phyloP scores from a whole-genome alignment of 2,329 filamentous ascomycete species.

The Thermomyces lanuginosus region DNA sequence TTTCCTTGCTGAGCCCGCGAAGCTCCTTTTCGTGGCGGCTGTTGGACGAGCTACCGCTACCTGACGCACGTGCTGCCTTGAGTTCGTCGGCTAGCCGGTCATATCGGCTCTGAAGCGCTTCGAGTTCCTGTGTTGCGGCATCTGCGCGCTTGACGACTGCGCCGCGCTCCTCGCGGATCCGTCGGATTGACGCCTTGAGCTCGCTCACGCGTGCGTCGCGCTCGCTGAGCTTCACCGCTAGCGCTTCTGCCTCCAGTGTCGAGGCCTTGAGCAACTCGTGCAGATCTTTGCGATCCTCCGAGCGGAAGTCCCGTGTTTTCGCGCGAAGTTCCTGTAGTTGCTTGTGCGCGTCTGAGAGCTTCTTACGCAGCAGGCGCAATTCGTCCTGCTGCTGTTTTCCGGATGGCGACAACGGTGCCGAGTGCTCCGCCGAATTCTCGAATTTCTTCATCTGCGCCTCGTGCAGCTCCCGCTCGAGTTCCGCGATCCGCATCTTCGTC shows the following conservation, averaged over 20 bases:
- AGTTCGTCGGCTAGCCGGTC: constrained; percentile 43
- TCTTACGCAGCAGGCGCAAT: constrained; percentile 41
- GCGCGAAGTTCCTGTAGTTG: constrained; percentile 39
- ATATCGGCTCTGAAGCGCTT: constrained; percentile 41
- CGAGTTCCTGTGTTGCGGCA: constrained; percentile 25
- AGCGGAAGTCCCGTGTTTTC: constrained; percentile 32
- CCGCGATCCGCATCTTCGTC: constrained; percentile 48
- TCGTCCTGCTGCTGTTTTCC: constrained; percentile 33
- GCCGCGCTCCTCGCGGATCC: constrained; percentile 34
- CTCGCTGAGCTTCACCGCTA: constrained; percentile 57
- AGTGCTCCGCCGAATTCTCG: constrained; percentile 33
- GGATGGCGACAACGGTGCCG: constrained; percentile 36
- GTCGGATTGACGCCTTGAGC: constrained; percentile 45
- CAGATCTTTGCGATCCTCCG: constrained; percentile 28
- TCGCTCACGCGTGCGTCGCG: constrained; percentile 49
- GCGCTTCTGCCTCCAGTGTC: constrained; percentile 39
- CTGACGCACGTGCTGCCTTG: constrained; percentile 28
- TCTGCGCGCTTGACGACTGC: constrained; percentile 26
- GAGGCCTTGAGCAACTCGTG: constrained; percentile 33
- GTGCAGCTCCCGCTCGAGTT: constrained; percentile 52
- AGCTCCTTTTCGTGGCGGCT: constrained; percentile 46
- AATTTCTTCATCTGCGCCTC: constrained; percentile 41
- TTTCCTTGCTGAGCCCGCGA: constrained; percentile 70
- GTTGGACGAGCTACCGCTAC: too few species aligned
- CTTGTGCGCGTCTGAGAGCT: constrained; percentile 45